Percentiles rank a stretch among this genome's conserved stretches.
phyloP scores from a whole-genome alignment of 257 asterid species.

The Rehmannia glutinosa region DNA sequence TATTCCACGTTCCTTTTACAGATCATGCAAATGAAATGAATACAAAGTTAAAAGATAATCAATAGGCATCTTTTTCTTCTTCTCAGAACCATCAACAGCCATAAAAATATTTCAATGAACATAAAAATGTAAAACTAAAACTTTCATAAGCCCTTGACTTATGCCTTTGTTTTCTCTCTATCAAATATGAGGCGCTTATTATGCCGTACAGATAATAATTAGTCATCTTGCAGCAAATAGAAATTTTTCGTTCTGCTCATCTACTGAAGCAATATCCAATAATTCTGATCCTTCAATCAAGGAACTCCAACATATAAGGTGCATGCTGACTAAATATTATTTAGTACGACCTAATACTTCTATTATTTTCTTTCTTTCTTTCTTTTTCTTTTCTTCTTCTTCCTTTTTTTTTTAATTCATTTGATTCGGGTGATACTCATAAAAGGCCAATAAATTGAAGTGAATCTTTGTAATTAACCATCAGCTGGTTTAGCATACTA shows the following conservation, averaged over 20 bases:
- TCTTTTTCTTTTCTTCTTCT: too few species aligned
- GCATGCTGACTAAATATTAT: too few species aligned
- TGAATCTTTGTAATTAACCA: not conserved
- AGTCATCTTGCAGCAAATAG: not conserved
- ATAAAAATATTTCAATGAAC: not conserved
- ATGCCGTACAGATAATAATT: not conserved
- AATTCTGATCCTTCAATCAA: too few species aligned
- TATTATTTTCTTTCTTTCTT: too few species aligned
- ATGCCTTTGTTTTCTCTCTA: not conserved
- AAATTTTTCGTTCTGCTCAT: too few species aligned
- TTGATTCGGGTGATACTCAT: too few species aligned
- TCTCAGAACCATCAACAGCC: not conserved
- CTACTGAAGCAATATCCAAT: too few species aligned
- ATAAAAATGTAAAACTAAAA: not conserved
- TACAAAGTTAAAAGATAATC: not conserved
- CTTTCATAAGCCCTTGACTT: not conserved
- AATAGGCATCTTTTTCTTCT: not conserved
- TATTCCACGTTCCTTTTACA: not conserved
- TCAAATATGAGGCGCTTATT: not conserved
- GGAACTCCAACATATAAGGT: too few species aligned
- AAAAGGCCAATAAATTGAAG: not conserved
- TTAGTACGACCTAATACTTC: too few species aligned
- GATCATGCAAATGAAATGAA: not conserved
- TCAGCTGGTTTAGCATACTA: not conserved
- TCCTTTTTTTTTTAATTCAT: too few species aligned